phyloP scores from a whole-genome alignment of 176 grass and related monocot genomes.

The Oryza australiensis region DNA sequence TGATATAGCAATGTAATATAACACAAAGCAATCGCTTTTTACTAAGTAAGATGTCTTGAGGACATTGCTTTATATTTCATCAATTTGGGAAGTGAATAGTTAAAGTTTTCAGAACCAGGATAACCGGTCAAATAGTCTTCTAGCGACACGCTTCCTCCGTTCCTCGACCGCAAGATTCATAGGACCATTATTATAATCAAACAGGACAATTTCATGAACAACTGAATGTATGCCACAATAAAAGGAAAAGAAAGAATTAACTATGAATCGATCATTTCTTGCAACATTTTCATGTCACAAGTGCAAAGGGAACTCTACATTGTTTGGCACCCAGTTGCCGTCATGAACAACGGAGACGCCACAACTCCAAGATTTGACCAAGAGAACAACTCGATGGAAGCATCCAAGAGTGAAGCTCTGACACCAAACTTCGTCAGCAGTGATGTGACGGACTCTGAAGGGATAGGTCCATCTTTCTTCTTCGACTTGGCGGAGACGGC shows the following conservation, averaged over 20 bases:
- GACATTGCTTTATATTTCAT: too few species aligned
- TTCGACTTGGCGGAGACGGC: background rate
- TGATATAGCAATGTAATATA: too few species aligned
- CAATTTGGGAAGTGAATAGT: too few species aligned
- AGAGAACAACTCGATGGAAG: background rate
- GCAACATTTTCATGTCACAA: background rate
- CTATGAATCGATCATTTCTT: background rate
- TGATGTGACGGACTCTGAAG: background rate
- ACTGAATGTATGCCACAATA: background rate
- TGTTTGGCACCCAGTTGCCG: conserved; percentile 25
- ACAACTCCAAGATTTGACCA: background rate
- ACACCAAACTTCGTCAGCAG: background rate
- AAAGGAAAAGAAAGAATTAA: background rate
- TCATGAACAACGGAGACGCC: background rate
- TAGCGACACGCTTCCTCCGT: background rate
- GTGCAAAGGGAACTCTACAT: conserved; percentile 33
- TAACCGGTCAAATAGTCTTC: background rate
- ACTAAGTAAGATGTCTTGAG: too few species aligned
- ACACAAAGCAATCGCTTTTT: too few species aligned
- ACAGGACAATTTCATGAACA: conserved; percentile 2
- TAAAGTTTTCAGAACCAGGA: too few species aligned
- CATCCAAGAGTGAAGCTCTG: background rate
- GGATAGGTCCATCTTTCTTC: background rate
- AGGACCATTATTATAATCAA: conserved; percentile 38
- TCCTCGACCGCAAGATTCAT: conserved; percentile 33